Evolutionary conservation across 192 early-diverging fungal genomes (phyloP).

Genomic region (Coemansia sp.): DNA sequence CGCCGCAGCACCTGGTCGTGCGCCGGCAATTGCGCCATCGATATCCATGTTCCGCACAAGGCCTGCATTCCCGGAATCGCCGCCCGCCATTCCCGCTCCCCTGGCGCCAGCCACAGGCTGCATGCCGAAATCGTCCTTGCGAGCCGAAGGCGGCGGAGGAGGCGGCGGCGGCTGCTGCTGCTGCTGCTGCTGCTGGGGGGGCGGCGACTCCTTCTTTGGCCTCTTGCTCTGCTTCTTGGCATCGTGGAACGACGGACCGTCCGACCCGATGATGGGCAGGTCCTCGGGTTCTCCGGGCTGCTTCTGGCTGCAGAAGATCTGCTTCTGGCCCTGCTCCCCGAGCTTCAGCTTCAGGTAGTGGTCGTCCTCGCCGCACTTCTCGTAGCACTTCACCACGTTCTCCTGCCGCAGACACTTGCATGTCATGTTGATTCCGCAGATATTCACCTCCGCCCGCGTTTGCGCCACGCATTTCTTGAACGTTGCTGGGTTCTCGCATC

Average conservation of each 20-base stretch:
- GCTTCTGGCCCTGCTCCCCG: slow-evolving; percentile 43
- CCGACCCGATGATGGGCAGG: slow-evolving; percentile 42
- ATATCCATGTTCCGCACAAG: slow-evolving; percentile 19
- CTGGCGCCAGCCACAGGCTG: background rate
- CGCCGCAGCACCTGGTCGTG: background rate
- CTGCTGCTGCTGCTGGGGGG: background rate
- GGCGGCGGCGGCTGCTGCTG: background rate
- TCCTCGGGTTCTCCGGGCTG: slow-evolving; percentile 41
- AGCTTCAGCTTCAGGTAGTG: slow-evolving; percentile 28
- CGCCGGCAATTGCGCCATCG: slow-evolving; percentile 15
- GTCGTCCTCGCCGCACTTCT: slow-evolving; percentile 46
- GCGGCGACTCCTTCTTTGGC: slow-evolving; percentile 4
- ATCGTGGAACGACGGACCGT: slow-evolving; percentile 5
- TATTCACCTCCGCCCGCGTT: slow-evolving; percentile 47
- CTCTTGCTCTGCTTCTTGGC: slow-evolving; percentile 2
- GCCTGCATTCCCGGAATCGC: slow-evolving; percentile 3
- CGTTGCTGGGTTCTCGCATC: slow-evolving; percentile 40
- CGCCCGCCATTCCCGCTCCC: background rate
- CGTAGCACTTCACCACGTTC: slow-evolving; percentile 39
- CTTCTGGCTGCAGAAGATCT: slow-evolving; percentile 50
- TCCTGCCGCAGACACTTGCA: slow-evolving; percentile 47
- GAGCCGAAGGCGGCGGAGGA: background rate
- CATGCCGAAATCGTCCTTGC: background rate
- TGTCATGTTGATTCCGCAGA: slow-evolving; percentile 53
- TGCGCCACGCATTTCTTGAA: slow-evolving; percentile 49